phyloP scores from a whole-genome alignment of 1,284 basidiomycete species.

The Microbotryum violaceum region DNA sequence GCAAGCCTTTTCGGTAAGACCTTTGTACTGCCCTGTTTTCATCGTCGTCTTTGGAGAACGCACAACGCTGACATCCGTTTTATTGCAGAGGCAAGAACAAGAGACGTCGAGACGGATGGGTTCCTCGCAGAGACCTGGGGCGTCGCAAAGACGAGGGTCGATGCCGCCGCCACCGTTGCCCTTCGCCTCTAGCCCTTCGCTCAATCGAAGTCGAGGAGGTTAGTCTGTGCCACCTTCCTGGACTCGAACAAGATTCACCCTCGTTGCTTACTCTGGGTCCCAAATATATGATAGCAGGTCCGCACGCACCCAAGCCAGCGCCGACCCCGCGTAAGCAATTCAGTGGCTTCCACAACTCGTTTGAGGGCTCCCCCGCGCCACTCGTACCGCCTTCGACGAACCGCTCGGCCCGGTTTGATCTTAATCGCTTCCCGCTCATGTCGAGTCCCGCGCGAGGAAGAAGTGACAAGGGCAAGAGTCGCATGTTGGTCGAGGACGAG shows the following conservation, averaged over 20 bases:
- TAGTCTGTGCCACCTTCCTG: too few relatives aligned
- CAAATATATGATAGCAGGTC: too few relatives aligned
- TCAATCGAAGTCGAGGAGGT: too few relatives aligned
- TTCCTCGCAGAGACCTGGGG: slow-evolving; percentile 5
- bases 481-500: neutral
- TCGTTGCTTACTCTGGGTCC: too few relatives aligned
- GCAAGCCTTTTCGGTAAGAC: slow-evolving; percentile 15
- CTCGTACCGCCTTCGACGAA: neutral
- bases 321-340: neutral
- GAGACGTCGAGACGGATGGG: slow-evolving; percentile 6
- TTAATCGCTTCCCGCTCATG: slow-evolving; percentile 6
- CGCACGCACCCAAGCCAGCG: too few relatives aligned
- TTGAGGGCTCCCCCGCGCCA: neutral
- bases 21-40: neutral
- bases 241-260: too few relatives aligned
- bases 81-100: slow-evolving; percentile 3
- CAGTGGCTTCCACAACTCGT: slow-evolving; percentile 18
- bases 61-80: too few relatives aligned
- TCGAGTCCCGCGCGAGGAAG: neutral
- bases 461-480: neutral
- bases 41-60: too few relatives aligned
- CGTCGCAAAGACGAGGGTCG: neutral
- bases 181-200: too few relatives aligned
- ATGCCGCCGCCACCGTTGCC: too few relatives aligned
- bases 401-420: neutral